phyloP scores from a whole-genome alignment of 2,329 filamentous ascomycete genomes.

The Lasiodiplodia theobromae region DNA sequence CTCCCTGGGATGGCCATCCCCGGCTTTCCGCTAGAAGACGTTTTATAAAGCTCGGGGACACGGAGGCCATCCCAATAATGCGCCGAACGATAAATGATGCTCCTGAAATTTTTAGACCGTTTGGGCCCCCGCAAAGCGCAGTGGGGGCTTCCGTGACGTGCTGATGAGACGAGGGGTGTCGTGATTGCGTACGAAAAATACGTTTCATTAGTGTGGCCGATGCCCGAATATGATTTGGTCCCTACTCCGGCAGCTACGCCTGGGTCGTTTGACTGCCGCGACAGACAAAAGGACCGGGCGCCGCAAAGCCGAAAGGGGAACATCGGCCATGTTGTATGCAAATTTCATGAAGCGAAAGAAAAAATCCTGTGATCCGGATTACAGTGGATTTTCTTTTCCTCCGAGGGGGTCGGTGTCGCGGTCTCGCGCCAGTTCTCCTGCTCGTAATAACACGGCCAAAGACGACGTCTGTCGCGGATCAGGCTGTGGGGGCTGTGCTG shows the following conservation, averaged over 20 bases:
- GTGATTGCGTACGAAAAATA: constrained; percentile 13
- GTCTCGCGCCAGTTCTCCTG: constrained; percentile 46
- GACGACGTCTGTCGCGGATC: constrained; percentile 45
- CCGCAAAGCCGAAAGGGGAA: constrained; percentile 7
- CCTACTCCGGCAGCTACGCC: background rate
- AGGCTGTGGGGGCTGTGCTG: background rate
- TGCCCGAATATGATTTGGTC: constrained; percentile 16
- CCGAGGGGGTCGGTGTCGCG: constrained; percentile 41
- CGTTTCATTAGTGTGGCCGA: constrained; percentile 2
- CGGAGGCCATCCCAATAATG: constrained; percentile 19
- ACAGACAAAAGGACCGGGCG: background rate
- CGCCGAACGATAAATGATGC: constrained; percentile 22
- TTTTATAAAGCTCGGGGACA: background rate
- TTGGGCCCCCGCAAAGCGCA: background rate
- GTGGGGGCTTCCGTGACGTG: constrained; percentile 3
- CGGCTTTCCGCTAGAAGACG: background rate
- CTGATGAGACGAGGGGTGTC: constrained; percentile 18
- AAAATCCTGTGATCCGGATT: background rate
- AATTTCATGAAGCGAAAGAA: background rate
- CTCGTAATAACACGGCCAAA: constrained; percentile 47
- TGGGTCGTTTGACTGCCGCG: background rate
- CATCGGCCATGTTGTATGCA: constrained; percentile 10
- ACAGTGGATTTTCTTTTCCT: constrained; percentile 13
- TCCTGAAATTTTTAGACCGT: constrained; percentile 12
- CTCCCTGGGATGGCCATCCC: background rate